Evolutionary conservation across 129 eudicot species (phyloP), one percentile per base, ranked within the genome.

Genomic region (Centrapalus pauciflorus): DNA sequence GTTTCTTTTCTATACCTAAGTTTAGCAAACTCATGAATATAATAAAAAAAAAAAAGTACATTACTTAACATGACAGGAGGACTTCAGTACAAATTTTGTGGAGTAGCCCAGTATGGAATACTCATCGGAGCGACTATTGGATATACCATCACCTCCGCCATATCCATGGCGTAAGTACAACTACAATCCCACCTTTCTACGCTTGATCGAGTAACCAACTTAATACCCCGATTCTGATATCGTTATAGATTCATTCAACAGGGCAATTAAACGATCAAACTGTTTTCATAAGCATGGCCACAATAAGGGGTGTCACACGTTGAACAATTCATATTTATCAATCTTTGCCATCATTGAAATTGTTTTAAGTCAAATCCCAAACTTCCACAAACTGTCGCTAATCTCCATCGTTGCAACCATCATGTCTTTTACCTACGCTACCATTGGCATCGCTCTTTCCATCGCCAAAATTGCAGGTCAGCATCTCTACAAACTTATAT

Each of bases 111-210:
- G 63, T 81, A 84, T 55, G 30, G 67, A 38, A 74, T 35, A 13
- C 70, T 84, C 29, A 28, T 67, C 10, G 90, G 90, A 19, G 48
- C 38, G 2, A 55, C 71, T n/a, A 52, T 84, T 37, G 90, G 90
- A 38, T 89, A 89, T 70, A 89, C 96, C 14, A 89, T 89, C 7
- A 89, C 94, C 13, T 90, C 94, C 0, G 84, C 94, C 11, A 89
- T 89, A 49, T 83, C 90, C 60, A 83, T 89, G 90, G 94, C 85
- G 90, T 89, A 61, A 83, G 96, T 64, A 64, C 24, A 26, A 62
- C n/a, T n/a, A n/a, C n/a, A n/a, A n/a, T n/a, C n/a, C n/a, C n/a
- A n/a, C n/a, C n/a, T n/a, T n/a, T n/a, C n/a, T n/a, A n/a, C n/a
- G n/a, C n/a, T n/a, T n/a, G n/a, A n/a, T n/a, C n/a, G n/a, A n/a